These are phyloP conservation scores for Capronia epimyces DNA, from an alignment of 2,329 filamentous ascomycete genomes.

Conservation along the genomic window DNA sequence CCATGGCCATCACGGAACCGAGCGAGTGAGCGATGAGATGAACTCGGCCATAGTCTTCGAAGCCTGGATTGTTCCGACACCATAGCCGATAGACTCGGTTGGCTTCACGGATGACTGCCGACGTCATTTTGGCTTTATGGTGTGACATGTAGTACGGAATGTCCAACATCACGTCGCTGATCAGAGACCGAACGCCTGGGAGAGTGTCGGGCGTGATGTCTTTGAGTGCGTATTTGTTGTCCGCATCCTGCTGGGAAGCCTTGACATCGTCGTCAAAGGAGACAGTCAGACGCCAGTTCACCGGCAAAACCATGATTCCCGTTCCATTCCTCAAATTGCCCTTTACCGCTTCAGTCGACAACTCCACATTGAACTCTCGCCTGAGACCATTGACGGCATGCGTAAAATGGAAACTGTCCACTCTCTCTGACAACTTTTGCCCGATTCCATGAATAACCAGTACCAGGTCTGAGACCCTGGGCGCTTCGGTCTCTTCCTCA, in stretches of 20 bases:
- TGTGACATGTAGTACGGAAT: slow-evolving; percentile 97
- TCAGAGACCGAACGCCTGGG: slow-evolving; percentile 84
- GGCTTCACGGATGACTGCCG: slow-evolving; percentile 79
- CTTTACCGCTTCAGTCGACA: slow-evolving; percentile 68
- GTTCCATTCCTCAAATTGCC: slow-evolving; percentile 70
- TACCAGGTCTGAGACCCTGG: slow-evolving; percentile 77
- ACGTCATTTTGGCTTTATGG: slow-evolving; percentile 91
- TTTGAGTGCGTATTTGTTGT: slow-evolving; percentile 64
- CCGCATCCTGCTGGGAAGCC: slow-evolving; percentile 47
- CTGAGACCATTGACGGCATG: slow-evolving; percentile 91
- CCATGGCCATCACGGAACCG: slow-evolving; percentile 88
- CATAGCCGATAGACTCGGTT: slow-evolving; percentile 94
- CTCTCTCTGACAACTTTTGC: slow-evolving; percentile 87
- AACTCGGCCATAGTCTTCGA: slow-evolving; percentile 72
- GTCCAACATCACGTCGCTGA: slow-evolving; percentile 97
- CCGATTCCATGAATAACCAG: slow-evolving; percentile 93
- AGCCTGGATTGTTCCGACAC: slow-evolving; percentile 89
- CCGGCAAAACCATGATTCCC: slow-evolving; percentile 85
- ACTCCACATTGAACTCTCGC: slow-evolving; percentile 76
- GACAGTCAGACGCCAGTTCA: slow-evolving; percentile 89
- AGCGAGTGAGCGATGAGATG: slow-evolving; percentile 91
- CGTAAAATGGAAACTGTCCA: slow-evolving; percentile 96
- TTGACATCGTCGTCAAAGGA: slow-evolving; percentile 73
- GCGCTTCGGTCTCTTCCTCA: slow-evolving; percentile 52
- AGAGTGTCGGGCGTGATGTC: slow-evolving; percentile 91